These are phyloP conservation scores for Hymenotorrendiella dingleyae DNA, from an alignment of 2,329 filamentous ascomycete genomes.

Conservation along the genomic window DNA sequence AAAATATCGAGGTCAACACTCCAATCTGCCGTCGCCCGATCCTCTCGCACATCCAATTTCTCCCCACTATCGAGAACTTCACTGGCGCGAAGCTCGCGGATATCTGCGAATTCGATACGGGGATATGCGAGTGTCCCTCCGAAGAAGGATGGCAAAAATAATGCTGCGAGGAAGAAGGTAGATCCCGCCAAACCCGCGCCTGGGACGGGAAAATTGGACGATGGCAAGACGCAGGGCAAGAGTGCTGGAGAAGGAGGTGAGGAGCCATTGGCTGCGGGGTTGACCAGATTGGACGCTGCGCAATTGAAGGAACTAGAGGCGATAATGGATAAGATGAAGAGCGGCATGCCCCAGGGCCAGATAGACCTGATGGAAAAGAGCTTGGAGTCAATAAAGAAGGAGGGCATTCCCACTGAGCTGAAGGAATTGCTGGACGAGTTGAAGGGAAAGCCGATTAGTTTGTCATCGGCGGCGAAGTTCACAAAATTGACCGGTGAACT, in stretches of 20 bases:
- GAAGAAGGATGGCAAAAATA: conserved; percentile 9
- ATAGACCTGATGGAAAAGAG: conserved; percentile 52
- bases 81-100: conserved; percentile 32
- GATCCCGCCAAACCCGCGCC: conserved; percentile 27
- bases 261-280: conserved; percentile 20
- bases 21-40: conserved; percentile 44
- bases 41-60: conserved; percentile 36
- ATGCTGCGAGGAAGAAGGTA: conserved; percentile 9
- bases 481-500: conserved; percentile 33
- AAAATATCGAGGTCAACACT: conserved; percentile 53
- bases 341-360: conserved; percentile 57
- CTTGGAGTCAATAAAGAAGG: conserved; percentile 55
- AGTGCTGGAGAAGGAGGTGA: background rate
- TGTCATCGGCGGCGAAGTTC: conserved; percentile 26
- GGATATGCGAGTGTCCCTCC: conserved; percentile 18
- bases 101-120: conserved; percentile 23
- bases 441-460: conserved; percentile 23
- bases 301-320: conserved; percentile 54
- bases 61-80: conserved; percentile 33
- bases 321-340: conserved; percentile 49
- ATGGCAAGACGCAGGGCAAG: conserved; percentile 32
- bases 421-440: conserved; percentile 33
- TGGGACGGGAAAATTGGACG: conserved; percentile 41
- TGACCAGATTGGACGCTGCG: conserved; percentile 41
- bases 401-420: conserved; percentile 60